phyloP scores from a whole-genome alignment of 768 basidiomycete species.

The Xerocomellus dryophilus region DNA sequence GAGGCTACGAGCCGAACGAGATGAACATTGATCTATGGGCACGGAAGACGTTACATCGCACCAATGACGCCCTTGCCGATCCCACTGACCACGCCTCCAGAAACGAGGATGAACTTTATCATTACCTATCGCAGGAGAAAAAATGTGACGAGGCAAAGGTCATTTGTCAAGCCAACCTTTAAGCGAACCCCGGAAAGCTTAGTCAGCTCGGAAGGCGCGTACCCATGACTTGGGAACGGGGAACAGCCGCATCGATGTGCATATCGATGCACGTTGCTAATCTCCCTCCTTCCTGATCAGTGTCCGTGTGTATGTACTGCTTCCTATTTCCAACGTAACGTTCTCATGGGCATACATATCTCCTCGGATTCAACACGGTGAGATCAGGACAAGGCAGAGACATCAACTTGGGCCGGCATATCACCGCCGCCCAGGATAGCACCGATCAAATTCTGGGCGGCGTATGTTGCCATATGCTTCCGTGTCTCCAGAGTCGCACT shows the following conservation, averaged over 20 bases:
- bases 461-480: slow-evolving; percentile 74
- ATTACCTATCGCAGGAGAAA: slow-evolving; percentile 41
- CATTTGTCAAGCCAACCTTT: slow-evolving; percentile 1
- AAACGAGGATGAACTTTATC: slow-evolving; percentile 96
- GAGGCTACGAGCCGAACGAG: slow-evolving; percentile 61
- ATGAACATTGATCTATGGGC: slow-evolving; percentile 19
- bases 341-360: neutral
- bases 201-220: slow-evolving; percentile 9
- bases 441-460: slow-evolving; percentile 56
- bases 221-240: too few relatives aligned
- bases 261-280: neutral
- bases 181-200: slow-evolving; percentile 6
- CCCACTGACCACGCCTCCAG: slow-evolving; percentile 96
- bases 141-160: neutral
- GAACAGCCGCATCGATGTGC: neutral
- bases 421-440: slow-evolving; percentile 48
- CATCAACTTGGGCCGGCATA: slow-evolving; percentile 55
- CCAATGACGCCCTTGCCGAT: slow-evolving; percentile 99
- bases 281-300: neutral
- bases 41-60: slow-evolving; percentile 40
- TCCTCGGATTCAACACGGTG: neutral
- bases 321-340: neutral
- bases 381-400: slow-evolving; percentile 17
- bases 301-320: neutral
- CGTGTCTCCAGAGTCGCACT: slow-evolving; percentile 87